These are phyloP conservation scores for Eucalyptus dawsonii DNA, from an alignment of 345 rosid species.

Conservation along the genomic window DNA sequence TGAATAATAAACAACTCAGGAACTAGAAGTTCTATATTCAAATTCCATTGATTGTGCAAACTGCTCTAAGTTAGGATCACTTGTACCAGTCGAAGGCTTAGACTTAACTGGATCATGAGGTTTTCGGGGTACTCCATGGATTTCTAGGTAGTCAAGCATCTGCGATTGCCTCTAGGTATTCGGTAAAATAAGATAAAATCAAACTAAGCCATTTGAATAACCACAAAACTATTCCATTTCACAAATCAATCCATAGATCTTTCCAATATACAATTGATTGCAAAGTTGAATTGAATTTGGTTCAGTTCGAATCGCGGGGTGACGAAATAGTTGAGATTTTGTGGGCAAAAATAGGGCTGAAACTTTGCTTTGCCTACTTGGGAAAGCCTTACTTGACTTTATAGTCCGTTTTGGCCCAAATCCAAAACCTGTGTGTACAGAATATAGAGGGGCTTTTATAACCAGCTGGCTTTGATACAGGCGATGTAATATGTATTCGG, in stretches of 20 bases:
- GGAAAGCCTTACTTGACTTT: not conserved
- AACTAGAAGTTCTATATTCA: not conserved
- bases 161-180: not conserved
- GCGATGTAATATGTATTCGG: not conserved
- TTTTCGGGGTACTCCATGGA: rapidly evolving
- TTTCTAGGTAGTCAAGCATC: not conserved
- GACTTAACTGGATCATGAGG: not conserved
- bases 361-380: not conserved
- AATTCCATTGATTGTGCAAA: not conserved
- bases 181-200: not conserved
- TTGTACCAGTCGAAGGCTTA: not conserved
- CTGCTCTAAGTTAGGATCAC: not conserved
- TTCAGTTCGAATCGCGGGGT: not conserved
- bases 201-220: not conserved
- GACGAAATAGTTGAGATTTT: not conserved
- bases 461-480: not conserved
- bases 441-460: not conserved
- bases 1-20: not conserved
- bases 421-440: not conserved
- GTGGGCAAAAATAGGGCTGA: not conserved
- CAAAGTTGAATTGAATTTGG: not conserved
- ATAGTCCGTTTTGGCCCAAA: not conserved
- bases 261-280: not conserved
- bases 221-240: not conserved
- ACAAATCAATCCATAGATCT: not conserved